A percentile compares a stretch with the other conserved stretches of the same genome.
Conservation (phyloP, 305 asterid species). For the Salvia sclarea region DNA sequence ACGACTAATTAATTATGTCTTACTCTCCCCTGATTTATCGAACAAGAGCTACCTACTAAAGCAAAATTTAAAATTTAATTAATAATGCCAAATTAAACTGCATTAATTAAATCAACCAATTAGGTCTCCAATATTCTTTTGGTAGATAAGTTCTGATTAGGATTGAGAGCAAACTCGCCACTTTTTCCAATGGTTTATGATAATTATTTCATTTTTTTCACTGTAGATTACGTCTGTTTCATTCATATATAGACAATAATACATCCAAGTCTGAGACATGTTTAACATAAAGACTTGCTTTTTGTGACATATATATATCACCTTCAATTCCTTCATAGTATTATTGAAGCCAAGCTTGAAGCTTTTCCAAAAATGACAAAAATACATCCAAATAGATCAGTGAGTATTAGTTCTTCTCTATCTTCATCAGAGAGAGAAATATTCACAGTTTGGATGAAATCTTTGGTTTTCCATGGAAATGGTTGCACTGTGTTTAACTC, state of each 20-base stretch:
- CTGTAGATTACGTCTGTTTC: constrained; percentile 6
- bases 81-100: too few species aligned
- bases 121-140: background rate
- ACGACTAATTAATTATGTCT: constrained; percentile 26
- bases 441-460: constrained; percentile 80
- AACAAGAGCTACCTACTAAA: constrained; percentile 35
- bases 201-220: background rate
- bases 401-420: background rate
- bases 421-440: constrained; percentile 51
- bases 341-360: background rate
- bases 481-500: constrained; percentile 68
- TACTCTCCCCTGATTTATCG: constrained; percentile 12
- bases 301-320: background rate
- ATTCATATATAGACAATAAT: background rate
- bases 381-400: constrained; percentile 42
- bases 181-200: constrained; percentile 23
- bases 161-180: constrained; percentile 21
- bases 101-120: constrained; percentile 18
- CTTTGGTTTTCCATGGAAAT: constrained; percentile 63
- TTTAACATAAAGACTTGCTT: background rate
- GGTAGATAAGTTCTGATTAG: constrained; percentile 3
- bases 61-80: constrained; percentile 9
- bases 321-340: background rate
- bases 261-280: background rate
- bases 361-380: constrained; percentile 39